A percentile compares a stretch with the other conserved stretches of the same genome.
Conservation (phyloP, 2,329 filamentous ascomycete species). For the Fusarium sp. region DNA sequence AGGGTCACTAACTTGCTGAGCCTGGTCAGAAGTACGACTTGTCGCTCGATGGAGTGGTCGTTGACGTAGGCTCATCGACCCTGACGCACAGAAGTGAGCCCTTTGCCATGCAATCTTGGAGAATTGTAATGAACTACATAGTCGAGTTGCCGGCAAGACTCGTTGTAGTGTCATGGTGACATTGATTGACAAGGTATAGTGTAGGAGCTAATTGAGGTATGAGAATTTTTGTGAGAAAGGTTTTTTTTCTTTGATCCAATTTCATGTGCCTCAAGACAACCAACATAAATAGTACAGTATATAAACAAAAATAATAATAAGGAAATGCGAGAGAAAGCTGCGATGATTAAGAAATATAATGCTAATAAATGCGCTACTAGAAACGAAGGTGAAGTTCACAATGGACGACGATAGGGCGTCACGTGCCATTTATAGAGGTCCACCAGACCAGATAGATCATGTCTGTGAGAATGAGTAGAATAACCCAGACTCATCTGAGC, state of each 20-base stretch:
- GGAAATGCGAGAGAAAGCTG: background rate
- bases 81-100: constrained; percentile 7
- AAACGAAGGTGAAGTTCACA: background rate
- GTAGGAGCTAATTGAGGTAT: background rate
- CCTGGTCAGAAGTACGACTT: background rate
- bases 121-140: background rate
- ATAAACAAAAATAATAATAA: background rate
- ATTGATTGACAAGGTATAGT: background rate
- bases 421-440: constrained; percentile 28
- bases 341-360: background rate
- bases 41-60: constrained; percentile 8
- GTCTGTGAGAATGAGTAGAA: background rate
- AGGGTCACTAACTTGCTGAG: background rate
- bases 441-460: constrained; percentile 11
- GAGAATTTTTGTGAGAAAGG: background rate
- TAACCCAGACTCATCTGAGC: background rate
- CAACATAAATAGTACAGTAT: background rate
- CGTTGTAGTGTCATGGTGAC: constrained; percentile 8
- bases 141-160: background rate
- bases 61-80: constrained; percentile 14
- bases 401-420: background rate
- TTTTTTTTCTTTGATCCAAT: background rate
- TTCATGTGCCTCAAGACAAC: background rate
- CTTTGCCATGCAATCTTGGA: background rate
- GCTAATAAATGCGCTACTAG: background rate